phyloP scores from a whole-genome alignment of 805 yeast species.

The Saccharomyces paradoxus region DNA sequence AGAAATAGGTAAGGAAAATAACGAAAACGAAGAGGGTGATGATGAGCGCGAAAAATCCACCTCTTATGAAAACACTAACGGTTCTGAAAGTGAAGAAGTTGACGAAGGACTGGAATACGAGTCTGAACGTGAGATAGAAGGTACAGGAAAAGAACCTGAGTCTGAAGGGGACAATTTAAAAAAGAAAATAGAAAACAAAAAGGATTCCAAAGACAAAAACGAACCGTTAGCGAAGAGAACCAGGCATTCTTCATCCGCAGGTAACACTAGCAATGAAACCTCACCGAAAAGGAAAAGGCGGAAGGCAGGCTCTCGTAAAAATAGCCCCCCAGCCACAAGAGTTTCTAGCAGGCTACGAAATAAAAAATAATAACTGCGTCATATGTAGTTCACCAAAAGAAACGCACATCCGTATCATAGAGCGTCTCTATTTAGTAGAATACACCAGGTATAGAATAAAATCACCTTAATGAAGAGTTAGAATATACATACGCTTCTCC shows the following conservation, averaged over 20 bases:
- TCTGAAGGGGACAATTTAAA: background rate
- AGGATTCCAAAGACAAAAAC: slow-evolving; percentile 1
- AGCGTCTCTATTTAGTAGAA: background rate
- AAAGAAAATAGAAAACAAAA: background rate
- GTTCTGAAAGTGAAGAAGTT: slow-evolving; percentile 4
- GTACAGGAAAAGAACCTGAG: background rate
- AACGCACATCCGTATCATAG: background rate
- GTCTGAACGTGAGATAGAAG: background rate
- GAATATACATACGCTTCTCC: background rate
- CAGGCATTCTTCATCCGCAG: slow-evolving; percentile 12
- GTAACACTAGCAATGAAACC: slow-evolving; percentile 8
- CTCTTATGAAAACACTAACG: slow-evolving; percentile 1
- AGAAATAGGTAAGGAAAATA: slow-evolving; percentile 4
- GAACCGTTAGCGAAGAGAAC: slow-evolving; percentile 22
- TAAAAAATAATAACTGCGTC: slow-evolving; percentile 12
- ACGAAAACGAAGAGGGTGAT: slow-evolving; percentile 5
- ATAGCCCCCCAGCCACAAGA: slow-evolving; percentile 10
- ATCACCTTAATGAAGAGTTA: background rate
- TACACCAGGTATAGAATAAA: background rate
- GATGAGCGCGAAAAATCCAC: slow-evolving; percentile 7
- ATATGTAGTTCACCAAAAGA: background rate
- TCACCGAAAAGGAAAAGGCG: slow-evolving; percentile 17
- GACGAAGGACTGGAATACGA: slow-evolving; percentile 3
- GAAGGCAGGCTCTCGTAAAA: slow-evolving; percentile 3
- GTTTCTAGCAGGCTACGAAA: slow-evolving; percentile 27